Base-by-base conservation (phyloP, 805 yeast genomes). In the Priceomyces haplophilus region DNA sequence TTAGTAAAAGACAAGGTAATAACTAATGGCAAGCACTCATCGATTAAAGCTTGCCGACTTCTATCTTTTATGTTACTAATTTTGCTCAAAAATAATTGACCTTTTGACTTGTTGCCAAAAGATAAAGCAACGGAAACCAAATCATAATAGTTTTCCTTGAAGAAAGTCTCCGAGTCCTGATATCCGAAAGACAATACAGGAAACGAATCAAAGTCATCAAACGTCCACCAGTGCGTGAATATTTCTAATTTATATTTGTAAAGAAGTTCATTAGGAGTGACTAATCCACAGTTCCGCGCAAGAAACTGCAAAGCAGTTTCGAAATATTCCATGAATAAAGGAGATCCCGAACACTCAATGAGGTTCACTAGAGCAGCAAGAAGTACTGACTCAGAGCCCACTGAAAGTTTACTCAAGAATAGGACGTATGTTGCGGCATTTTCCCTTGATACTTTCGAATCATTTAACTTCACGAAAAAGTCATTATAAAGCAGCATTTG, bases 1-100 rank as follows among this genome's bases (percentile, higher is more conserved):
- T 55, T 57, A 0, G 76, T 57, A 47, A 62, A 77, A 0, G 79
- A 59, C 16, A 78, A 49, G 0, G 83, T 70, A 1, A 80, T 58
- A 0, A 69, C 50, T n/a, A 61, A 42, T 0, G 76, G 58, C 5
- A 75, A 41, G 21, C 73, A 55, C 8, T 66, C 69, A 4, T 50
- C 45, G 7, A 64, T 47, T 7, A 73, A 25, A 10, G 59, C 42
- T 15, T 42, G 34, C 3, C 38, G 8, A 15, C 34, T 11, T 24
- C 30, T 7, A 15, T 25, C 18, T 13, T 25, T 12, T 13, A n/a
- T 54, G 52, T n/a, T 53, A 53, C n/a, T n/a, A n/a, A n/a, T n/a
- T 21, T 39, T 3, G 38, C 40, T 18, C 49, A 50, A 13, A 29
- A 48, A 31, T 11, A 29, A 34, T 1, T 37, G 30, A 13, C 31